Evolutionary conservation across 306 rosid species (phyloP), one percentile per base, ranked within the genome.

Genomic region (Glycine latifolia): DNA sequence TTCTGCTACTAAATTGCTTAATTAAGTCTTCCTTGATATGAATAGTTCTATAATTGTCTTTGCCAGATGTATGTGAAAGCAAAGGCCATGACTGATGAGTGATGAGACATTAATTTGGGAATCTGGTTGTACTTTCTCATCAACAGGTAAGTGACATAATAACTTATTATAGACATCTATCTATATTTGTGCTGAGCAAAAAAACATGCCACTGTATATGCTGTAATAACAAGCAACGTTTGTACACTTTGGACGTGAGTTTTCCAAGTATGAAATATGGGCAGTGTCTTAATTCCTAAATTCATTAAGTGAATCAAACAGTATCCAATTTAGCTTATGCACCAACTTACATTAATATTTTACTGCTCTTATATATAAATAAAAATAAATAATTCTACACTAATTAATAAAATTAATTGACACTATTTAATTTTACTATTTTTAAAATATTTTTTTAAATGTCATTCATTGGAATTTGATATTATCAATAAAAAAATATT

Each of bases 161-260:
- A 62, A 71, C 79, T 71, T 65, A 66, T 72, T 50, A 47, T 11
- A 10, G 75, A 60, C 33, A 44, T 84, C 54, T 9, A 35, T 39
- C 44, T 5, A 39, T 3, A 35, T 52, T 41, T 44, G 6, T 74
- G 35, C 48, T 12, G 52, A 58, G 7, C 41, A 69, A 56, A 66
- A 58, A 67, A 78, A 80, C 3, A 48, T 58, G 15, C 1, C 46
- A 67, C 47, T 8, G 7, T 7, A 58, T 58, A 8, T 61, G 74
- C 87, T 67, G 53, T 54, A 17, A 67, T 50, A 48, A 53, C 86
- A 85, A 85, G 88, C 86, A 78, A 81, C 26, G 49, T 48, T 66
- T n/a, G n/a, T n/a, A n/a, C n/a, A n/a, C n/a, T n/a, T n/a, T 46
- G 71, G 60, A 60, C 44, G 37, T 14, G 14, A 37, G 33, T 14